Evolutionary conservation across 805 yeast species (phyloP).

Genomic region (Cyberlindnera misumaiensis): DNA sequence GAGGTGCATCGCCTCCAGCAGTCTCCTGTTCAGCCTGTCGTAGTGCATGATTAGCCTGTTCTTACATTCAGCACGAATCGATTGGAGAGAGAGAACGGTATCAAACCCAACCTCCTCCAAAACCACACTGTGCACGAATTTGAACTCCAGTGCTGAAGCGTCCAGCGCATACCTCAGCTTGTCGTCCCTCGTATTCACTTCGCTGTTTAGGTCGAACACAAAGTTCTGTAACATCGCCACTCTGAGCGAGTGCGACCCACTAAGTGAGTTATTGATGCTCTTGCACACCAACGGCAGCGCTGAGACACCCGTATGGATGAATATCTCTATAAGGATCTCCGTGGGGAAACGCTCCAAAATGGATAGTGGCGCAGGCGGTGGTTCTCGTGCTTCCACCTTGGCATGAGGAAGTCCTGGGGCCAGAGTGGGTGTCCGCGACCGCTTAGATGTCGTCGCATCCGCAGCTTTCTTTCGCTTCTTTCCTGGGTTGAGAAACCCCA

Average conservation of each 20-base stretch:
- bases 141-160: slow-evolving; percentile 12
- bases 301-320: slow-evolving; percentile 31
- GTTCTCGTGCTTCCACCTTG: too few relatives aligned
- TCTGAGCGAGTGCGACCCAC: slow-evolving; percentile 22
- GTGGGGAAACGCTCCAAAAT: slow-evolving; percentile 32
- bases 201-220: slow-evolving; percentile 15
- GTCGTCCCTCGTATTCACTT: slow-evolving; percentile 1
- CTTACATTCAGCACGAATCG: slow-evolving; percentile 11
- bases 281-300: slow-evolving; percentile 30
- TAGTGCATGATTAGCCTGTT: slow-evolving; percentile 11
- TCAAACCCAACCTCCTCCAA: slow-evolving; percentile 21
- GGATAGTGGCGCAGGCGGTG: slow-evolving; percentile 2
- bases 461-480: not conserved
- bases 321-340: slow-evolving; percentile 35
- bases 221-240: slow-evolving; percentile 13
- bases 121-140: slow-evolving; percentile 18
- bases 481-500: slow-evolving; percentile 2
- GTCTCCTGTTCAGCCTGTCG: slow-evolving; percentile 13
- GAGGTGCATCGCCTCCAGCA: slow-evolving; percentile 9
- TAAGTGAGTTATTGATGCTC: slow-evolving; percentile 20
- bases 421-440: too few relatives aligned
- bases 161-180: slow-evolving; percentile 14
- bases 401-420: too few relatives aligned
- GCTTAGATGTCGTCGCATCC: too few relatives aligned
- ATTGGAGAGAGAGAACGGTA: slow-evolving; percentile 20